phyloP scores from a whole-genome alignment of 2,329 filamentous ascomycete species.

The Colletotrichum cuscutae region DNA sequence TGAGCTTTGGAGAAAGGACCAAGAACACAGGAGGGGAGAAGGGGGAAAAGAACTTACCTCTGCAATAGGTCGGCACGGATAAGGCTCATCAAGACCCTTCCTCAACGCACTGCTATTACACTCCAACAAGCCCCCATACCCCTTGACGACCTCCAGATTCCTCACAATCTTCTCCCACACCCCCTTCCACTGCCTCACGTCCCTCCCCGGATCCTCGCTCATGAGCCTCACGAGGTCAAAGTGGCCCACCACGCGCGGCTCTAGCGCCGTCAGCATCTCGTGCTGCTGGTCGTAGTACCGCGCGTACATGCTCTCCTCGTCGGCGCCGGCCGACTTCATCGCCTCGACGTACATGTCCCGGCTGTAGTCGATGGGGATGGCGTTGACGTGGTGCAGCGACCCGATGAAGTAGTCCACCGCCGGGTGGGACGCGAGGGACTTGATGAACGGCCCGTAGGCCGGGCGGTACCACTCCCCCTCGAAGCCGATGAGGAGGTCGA shows the following conservation, averaged over 20 bases:
- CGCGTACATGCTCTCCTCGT: slow-evolving; percentile 79
- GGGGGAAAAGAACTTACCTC: slow-evolving; percentile 61
- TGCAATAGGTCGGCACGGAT: slow-evolving; percentile 83
- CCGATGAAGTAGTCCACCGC: slow-evolving; percentile 91
- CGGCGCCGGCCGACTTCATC: slow-evolving; percentile 57
- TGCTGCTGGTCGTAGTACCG: slow-evolving; percentile 91
- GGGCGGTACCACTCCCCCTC: slow-evolving; percentile 93
- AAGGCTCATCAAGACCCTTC: slow-evolving; percentile 91
- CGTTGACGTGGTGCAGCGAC: slow-evolving; percentile 89
- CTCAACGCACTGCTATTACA: slow-evolving; percentile 88
- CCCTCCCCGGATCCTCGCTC: slow-evolving; percentile 73
- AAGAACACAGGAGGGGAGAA: not conserved
- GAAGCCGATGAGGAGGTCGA: slow-evolving; percentile 88
- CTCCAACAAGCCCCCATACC: slow-evolving; percentile 86
- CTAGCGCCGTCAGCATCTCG: slow-evolving; percentile 78
- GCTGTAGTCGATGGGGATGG: slow-evolving; percentile 91
- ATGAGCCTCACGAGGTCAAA: slow-evolving; percentile 91
- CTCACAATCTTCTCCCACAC: slow-evolving; percentile 81
- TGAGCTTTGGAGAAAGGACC: not conserved
- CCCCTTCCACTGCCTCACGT: slow-evolving; percentile 64
- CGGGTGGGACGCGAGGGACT: slow-evolving; percentile 66
- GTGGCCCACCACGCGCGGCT: slow-evolving; percentile 86
- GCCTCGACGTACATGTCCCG: slow-evolving; percentile 72
- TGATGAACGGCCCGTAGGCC: slow-evolving; percentile 67
- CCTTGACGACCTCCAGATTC: slow-evolving; percentile 77